Percentiles rank a stretch among this genome's conserved stretches.
phyloP scores from a whole-genome alignment of 768 basidiomycete species.

The Hypholoma fasciculare region DNA sequence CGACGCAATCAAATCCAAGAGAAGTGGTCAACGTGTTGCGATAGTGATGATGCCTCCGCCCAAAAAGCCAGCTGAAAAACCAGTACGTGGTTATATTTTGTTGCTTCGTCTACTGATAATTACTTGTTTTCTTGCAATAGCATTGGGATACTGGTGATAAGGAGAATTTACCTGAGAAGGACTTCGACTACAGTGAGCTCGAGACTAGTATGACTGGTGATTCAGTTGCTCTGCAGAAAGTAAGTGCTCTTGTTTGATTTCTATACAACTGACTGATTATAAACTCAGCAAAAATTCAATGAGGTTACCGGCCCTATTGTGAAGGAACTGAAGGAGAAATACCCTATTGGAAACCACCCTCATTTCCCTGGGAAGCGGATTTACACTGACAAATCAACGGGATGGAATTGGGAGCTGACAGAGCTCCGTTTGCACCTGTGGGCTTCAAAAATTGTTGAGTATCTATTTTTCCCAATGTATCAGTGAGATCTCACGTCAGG shows the following conservation, averaged over 20 bases:
- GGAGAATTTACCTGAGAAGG: neutral
- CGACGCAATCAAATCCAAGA: neutral
- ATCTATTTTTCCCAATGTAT: neutral
- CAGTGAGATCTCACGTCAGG: neutral
- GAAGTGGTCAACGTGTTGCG: neutral
- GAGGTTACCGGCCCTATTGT: neutral
- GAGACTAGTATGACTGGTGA: neutral
- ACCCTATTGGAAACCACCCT: constrained; percentile 1
- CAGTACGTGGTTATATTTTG: neutral
- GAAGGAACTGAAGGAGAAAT: neutral
- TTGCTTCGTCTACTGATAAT: neutral
- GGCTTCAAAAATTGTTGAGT: neutral
- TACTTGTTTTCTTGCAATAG: neutral
- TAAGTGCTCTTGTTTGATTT: neutral
- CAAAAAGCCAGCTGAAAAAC: constrained; percentile 4
- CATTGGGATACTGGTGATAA: neutral
- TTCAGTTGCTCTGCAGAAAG: neutral
- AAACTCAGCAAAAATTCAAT: neutral
- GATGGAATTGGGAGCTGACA: constrained; percentile 1
- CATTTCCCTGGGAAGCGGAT: neutral
- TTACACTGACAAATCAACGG: neutral
- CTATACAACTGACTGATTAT: neutral
- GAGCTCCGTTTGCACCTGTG: neutral
- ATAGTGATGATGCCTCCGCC: constrained; percentile 9
- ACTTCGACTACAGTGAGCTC: neutral